Conservation (phyloP, 352 stramenopile genomes). For the Hyaloperonospora brassicae region DNA sequence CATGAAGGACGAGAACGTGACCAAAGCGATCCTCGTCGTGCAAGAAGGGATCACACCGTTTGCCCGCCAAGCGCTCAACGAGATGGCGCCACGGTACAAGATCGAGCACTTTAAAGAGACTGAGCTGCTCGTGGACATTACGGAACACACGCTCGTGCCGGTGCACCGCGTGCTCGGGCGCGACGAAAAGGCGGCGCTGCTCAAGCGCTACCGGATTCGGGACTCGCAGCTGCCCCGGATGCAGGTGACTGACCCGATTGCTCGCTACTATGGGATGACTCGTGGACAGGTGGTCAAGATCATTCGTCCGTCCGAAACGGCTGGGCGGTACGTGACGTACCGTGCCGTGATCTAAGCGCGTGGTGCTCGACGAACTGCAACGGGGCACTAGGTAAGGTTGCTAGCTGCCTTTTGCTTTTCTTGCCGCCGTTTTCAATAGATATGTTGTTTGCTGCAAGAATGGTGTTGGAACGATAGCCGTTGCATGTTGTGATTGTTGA, state of each 20-base stretch:
- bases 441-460: conserved; percentile 15
- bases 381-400: neutral
- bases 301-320: conserved; percentile 98
- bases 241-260: conserved; percentile 97
- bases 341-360: conserved; percentile 93
- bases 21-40: conserved; percentile 97
- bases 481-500: too few relatives aligned
- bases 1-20: conserved; percentile 96
- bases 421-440: conserved; percentile 5
- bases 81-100: conserved; percentile 89
- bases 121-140: conserved; percentile 99
- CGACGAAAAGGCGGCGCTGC: conserved; percentile 95
- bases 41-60: conserved; percentile 95
- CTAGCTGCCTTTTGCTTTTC: neutral
- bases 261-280: conserved; percentile 95
- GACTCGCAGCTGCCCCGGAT: conserved; percentile 98
- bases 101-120: conserved; percentile 98
- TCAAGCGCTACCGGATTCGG: conserved; percentile 98
- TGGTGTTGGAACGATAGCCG: too few relatives aligned
- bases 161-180: conserved; percentile 96
- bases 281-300: conserved; percentile 99
- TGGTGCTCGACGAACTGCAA: neutral
- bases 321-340: conserved; percentile 99
- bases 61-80: conserved; percentile 93
- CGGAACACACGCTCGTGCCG: conserved; percentile 98